Evolutionary conservation across 192 early-diverging fungal genomes (phyloP), one percentile per base, ranked within the genome.

Genomic region (Coemansia sp.): DNA sequence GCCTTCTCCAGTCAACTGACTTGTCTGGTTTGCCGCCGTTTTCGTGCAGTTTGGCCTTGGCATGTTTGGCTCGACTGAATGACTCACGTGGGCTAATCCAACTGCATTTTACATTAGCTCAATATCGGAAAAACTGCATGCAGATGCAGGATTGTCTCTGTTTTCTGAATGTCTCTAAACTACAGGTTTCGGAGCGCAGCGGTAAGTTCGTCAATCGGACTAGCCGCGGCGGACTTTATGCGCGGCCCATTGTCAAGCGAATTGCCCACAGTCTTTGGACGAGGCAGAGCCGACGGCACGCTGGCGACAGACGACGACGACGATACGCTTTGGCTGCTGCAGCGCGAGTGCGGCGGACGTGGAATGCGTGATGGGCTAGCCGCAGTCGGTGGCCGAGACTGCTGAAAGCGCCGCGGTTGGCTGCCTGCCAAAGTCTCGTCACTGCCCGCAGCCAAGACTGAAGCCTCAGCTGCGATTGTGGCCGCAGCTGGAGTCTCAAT

Each of bases 321-420:
- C 1, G 62, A 56, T 32, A 32, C 32, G 32, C 32, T 32, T 7
- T 32, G 32, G 32, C 32, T 32, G 32, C 32, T 32, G 32, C 32
- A 32, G 32, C 32, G 32, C 32, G 32, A 32, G 32, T 32, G 32
- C 15, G 48, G 62, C n/a, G 69, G 63, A 32, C 64, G 32, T 2
- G 69, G 69, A 38, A 72, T 72, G 21, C 69, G 69, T 25, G 69
- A 65, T 2, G 63, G 57, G 23, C 48, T 62, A 23, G 2, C 10
- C 23, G 51, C 53, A 37, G 22, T 29, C 53, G 24, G n/a, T 5
- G 41, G 41, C 3, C 9, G 41, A 15, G 14, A 43, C 41, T 43
- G 41, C 39, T 19, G 29, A 41, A 45, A 15, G 51, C 10, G 41
- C 12, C 41, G 41, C 41, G 11, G 41, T 43, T 21, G 1, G 23